Evolutionary conservation across 1,284 basidiomycete genomes (phyloP).

Genomic region (Trametes sp.): DNA sequence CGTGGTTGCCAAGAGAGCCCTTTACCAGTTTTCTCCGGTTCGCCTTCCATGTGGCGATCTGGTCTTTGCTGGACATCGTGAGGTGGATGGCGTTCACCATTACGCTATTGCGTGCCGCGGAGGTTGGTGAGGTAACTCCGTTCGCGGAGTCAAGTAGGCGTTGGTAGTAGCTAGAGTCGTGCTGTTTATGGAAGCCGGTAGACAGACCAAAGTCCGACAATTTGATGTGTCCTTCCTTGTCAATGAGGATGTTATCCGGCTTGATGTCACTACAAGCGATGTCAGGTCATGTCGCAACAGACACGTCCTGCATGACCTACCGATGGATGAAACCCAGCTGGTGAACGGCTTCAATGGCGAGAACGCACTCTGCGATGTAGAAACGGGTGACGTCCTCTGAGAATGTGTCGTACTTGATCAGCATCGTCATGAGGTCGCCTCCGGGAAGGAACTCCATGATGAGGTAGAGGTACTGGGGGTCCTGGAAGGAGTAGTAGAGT

Average conservation of each 20-base stretch:
- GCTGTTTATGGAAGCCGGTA: constrained; percentile 97
- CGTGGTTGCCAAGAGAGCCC: constrained; percentile 16
- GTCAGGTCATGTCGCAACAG: constrained; percentile 18
- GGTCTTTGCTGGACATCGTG: constrained; percentile 91
- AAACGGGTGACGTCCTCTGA: constrained; percentile 98
- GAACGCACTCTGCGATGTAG: constrained; percentile 98
- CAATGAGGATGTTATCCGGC: constrained; percentile 98
- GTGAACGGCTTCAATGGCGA: constrained; percentile 98
- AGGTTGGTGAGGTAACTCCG: constrained; percentile 49
- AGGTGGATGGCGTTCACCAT: constrained; percentile 96
- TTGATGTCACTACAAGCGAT: constrained; percentile 86
- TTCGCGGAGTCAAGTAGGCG: constrained; percentile 72
- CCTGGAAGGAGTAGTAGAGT: constrained; percentile 98
- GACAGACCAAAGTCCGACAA: constrained; percentile 98
- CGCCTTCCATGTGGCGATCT: constrained; percentile 99
- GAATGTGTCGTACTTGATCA: constrained; percentile 99
- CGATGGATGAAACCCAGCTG: constrained; percentile 99
- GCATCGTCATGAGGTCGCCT: constrained; percentile 98
- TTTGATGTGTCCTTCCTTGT: constrained; percentile 96
- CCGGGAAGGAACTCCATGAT: constrained; percentile 99
- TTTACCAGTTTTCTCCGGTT: constrained; percentile 93
- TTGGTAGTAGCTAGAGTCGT: constrained; percentile 96
- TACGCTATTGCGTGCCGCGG: constrained; percentile 82
- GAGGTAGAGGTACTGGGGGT: constrained; percentile 94
- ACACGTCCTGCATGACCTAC: constrained; percentile 51